A percentile compares a stretch with the other conserved stretches of the same genome.
These are phyloP conservation scores for Magnaporthiopsis poae DNA, from an alignment of 2,329 filamentous ascomycete genomes.

Conservation along the genomic window DNA sequence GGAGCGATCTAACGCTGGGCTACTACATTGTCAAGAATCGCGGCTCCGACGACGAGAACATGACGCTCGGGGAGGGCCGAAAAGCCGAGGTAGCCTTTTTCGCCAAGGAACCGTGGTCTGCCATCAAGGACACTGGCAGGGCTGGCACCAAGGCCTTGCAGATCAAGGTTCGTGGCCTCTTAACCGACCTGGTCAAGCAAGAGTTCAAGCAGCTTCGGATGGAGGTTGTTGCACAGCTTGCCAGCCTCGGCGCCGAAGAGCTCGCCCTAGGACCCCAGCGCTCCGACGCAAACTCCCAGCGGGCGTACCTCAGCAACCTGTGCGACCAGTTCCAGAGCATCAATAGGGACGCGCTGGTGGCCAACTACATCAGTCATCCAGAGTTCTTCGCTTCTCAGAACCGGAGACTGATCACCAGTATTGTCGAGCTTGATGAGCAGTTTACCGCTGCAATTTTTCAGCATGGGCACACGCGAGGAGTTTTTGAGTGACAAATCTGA, in stretches of 20 bases:
- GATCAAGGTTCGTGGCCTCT: constrained; percentile 24
- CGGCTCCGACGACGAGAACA: constrained; percentile 29
- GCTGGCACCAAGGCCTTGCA: constrained; percentile 28
- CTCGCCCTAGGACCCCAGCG: constrained; percentile 23
- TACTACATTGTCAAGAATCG: constrained; percentile 42
- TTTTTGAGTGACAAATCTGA: no score
- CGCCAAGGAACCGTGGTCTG: constrained; percentile 24
- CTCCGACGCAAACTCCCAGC: constrained; percentile 21
- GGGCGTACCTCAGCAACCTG: constrained; percentile 25
- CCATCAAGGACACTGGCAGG: constrained; percentile 16
- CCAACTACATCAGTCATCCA: constrained; percentile 22
- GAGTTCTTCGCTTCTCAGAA: constrained; percentile 21
- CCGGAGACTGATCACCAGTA: constrained; percentile 28
- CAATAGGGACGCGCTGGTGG: constrained; percentile 24
- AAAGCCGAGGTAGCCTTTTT: constrained; percentile 30
- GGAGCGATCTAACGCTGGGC: constrained; percentile 32
- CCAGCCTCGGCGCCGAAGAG: constrained; percentile 12
- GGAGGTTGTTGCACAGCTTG: constrained; percentile 19
- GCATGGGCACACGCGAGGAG: no score
- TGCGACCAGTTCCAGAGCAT: constrained; percentile 18
- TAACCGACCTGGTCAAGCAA: constrained; percentile 30
- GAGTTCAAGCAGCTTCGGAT: constrained; percentile 26
- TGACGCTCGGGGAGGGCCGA: constrained; percentile 23
- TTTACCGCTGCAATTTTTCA: no score
- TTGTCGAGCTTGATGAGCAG: constrained; percentile 27